Base-by-base conservation (phyloP, 2,329 filamentous ascomycete species). In the Ceratocystis variospora region DNA sequence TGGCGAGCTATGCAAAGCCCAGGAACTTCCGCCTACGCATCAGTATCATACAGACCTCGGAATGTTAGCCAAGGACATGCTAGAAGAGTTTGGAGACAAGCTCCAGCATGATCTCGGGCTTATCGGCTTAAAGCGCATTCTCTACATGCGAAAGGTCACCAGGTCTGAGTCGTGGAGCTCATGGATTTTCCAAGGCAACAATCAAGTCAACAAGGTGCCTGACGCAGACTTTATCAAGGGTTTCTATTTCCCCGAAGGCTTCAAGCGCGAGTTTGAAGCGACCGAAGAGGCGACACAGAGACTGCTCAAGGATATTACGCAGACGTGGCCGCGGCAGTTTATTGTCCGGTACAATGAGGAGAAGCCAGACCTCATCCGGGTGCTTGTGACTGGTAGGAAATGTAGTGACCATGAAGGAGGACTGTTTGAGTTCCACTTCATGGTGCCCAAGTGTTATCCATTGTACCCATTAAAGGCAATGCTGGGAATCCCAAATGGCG, bases 341-440 rank as follows among this genome's bases (percentile, higher is more conserved):
- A 59, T 59, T 19, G 15, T 59, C 25, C 55, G 55, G 28, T 59
- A 59, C 25, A 59, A 59, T 17, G 28, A 59, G 55, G 7, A 59
- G 31, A 59, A 59, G 55, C 55, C 55, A 10, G 55, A 59, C 28
- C 28, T 59, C 12, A 59, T 59, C 17, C 55, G 55, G 8, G 55
- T 59, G 17, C 55, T 59, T 33, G 28, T 59, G 17, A 25, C 55
- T n/a, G 55, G 55, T n/a, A 59, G 55, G 10, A 59, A 59, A 31
- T 59, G 55, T n/a, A 59, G 55, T 15, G 55, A 59, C 31, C 55
- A 59, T 6, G 55, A 59, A 37, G 55, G 55, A 7, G 55, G 55
- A 6, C 55, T 59, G 55, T 59, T 59, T 59, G 55, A 59, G 55
- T 59, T 59, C 55, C 55, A 59, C 28, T 59, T 59, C 8, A 59